Percentiles rank a stretch among this genome's conserved stretches.
Evolutionary conservation across 768 basidiomycete genomes (phyloP).

Genomic region (Dioszegia aurantiaca): DNA sequence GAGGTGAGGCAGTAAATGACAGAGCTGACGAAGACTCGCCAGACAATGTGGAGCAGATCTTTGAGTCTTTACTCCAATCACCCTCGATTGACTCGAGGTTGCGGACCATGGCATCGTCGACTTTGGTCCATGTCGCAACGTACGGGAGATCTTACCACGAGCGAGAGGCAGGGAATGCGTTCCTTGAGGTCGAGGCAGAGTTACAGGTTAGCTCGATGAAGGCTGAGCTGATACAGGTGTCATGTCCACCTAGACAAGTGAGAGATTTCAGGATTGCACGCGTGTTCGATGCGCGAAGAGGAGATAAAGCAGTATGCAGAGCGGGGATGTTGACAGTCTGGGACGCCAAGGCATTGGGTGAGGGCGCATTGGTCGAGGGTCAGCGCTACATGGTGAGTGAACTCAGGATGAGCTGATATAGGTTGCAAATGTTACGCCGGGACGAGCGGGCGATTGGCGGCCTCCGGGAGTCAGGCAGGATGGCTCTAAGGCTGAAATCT

Average conservation of each 20-base stretch:
- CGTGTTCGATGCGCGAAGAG: constrained; percentile 59
- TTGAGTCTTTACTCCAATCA: constrained; percentile 1
- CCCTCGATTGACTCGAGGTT: constrained; percentile 55
- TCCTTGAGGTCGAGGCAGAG: constrained; percentile 68
- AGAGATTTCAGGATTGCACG: constrained; percentile 72
- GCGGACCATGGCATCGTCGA: constrained; percentile 51
- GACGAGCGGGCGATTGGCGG: constrained; percentile 71
- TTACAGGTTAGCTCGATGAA: constrained; percentile 59
- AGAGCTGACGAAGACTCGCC: neutral
- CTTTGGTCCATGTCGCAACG: constrained; percentile 34
- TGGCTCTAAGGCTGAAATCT: constrained; percentile 61
- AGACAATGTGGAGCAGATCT: neutral
- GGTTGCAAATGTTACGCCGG: constrained; percentile 71
- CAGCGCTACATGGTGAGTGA: constrained; percentile 66
- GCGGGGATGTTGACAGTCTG: constrained; percentile 77
- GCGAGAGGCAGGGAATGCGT: constrained; percentile 42
- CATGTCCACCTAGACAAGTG: constrained; percentile 72
- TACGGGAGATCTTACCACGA: constrained; percentile 24
- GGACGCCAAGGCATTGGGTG: constrained; percentile 65
- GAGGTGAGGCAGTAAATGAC: constrained; percentile 25
- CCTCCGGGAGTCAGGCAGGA: constrained; percentile 54
- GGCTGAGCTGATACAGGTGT: constrained; percentile 49
- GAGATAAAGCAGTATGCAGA: constrained; percentile 58
- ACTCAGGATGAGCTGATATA: constrained; percentile 28
- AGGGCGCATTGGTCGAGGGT: constrained; percentile 59